Conservation (phyloP, 352 stramenopile genomes). For the Phytophthora macrochlamydospora region DNA sequence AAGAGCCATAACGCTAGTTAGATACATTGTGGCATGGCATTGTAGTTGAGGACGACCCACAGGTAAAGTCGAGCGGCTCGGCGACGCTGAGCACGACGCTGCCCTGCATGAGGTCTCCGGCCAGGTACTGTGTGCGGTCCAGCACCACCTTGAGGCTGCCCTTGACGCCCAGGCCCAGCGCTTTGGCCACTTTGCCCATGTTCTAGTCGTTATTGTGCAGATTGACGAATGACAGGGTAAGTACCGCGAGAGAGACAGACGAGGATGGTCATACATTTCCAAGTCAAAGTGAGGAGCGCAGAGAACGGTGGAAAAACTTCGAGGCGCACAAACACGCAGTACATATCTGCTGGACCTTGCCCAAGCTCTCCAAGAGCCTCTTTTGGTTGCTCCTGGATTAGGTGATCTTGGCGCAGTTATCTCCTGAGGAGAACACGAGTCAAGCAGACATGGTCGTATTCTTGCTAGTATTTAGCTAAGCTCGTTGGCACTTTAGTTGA, state of each 20-base stretch:
- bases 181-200: conserved; percentile 41
- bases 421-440: no score
- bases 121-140: conserved; percentile 29
- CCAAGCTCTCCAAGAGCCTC: background rate
- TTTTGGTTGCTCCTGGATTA: background rate
- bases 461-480: no score
- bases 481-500: no score
- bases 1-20: background rate
- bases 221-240: conserved; percentile 30
- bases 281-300: background rate
- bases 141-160: conserved; percentile 30
- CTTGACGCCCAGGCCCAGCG: conserved; percentile 34
- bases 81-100: conserved; percentile 31
- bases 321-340: conserved; percentile 1
- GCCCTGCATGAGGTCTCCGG: conserved; percentile 34
- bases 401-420: background rate
- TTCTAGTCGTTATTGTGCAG: conserved; percentile 2
- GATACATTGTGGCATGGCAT: background rate
- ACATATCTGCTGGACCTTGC: background rate
- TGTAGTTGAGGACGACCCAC: conserved; percentile 10
- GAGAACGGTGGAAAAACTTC: conserved; percentile 1
- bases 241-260: background rate
- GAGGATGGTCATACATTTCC: background rate
- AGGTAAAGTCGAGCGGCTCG: conserved; percentile 38
- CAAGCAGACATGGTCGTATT: no score